Evolutionary conservation across 108 stramenopile species (phyloP).

Genomic region (Pseudonitzschia multistriata): DNA sequence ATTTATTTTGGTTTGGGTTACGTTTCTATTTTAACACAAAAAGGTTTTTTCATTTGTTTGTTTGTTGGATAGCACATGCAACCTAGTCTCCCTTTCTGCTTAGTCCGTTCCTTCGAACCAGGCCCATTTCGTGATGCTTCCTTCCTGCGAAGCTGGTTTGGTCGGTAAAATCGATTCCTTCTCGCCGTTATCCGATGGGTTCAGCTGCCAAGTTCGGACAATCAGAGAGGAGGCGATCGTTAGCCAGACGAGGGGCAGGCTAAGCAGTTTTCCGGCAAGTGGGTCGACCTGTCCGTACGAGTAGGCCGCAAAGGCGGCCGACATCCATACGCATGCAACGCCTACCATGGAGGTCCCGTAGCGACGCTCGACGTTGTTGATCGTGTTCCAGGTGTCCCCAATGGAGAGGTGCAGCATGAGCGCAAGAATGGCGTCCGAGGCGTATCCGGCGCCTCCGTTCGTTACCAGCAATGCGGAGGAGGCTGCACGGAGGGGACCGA

Average conservation of each 20-base stretch:
- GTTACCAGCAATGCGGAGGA: constrained; percentile 65
- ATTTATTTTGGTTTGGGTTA: too few relatives aligned
- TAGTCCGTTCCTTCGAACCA: constrained; percentile 47
- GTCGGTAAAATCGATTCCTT: constrained; percentile 55
- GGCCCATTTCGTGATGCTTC: constrained; percentile 40
- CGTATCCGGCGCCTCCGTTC: constrained; percentile 30
- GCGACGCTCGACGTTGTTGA: constrained; percentile 90
- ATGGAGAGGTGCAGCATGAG: constrained; percentile 83
- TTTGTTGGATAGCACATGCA: too few relatives aligned
- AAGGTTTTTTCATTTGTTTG: too few relatives aligned
- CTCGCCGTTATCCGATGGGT: constrained; percentile 50
- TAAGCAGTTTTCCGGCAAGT: constrained; percentile 72
- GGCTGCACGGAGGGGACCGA: constrained; percentile 81
- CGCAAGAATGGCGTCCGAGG: constrained; percentile 49
- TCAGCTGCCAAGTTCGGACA: constrained; percentile 77
- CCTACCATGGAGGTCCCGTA: constrained; percentile 78
- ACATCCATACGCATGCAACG: constrained; percentile 51
- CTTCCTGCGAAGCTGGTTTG: constrained; percentile 36
- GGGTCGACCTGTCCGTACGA: constrained; percentile 54
- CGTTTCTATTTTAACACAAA: too few relatives aligned
- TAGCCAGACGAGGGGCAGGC: constrained; percentile 70
- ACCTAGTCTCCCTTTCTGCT: not conserved
- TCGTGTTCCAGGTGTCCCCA: constrained; percentile 94
- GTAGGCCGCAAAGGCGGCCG: constrained; percentile 66
- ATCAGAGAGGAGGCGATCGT: constrained; percentile 66